Evolutionary conservation across 2,329 filamentous ascomycete species (phyloP).

Genomic region (Penicillium sp.): DNA sequence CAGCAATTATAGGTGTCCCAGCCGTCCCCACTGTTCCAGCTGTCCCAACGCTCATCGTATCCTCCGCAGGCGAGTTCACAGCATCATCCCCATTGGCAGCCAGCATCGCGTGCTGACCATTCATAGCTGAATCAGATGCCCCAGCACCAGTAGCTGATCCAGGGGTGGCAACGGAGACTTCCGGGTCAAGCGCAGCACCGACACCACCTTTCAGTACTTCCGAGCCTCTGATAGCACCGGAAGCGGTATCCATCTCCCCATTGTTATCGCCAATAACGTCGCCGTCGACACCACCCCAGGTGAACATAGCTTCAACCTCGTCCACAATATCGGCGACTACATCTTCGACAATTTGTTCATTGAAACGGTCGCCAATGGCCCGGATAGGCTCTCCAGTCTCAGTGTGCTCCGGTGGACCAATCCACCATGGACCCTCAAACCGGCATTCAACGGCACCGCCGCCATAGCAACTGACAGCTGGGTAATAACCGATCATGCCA

Average conservation of each 20-base stretch:
- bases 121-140: slow-evolving; percentile 21
- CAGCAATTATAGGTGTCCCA: slow-evolving; percentile 22
- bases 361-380: slow-evolving; percentile 75
- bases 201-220: slow-evolving; percentile 35
- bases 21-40: slow-evolving; percentile 23
- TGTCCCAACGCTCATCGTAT: slow-evolving; percentile 24
- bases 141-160: slow-evolving; percentile 5
- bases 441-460: slow-evolving; percentile 91
- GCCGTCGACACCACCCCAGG: slow-evolving; percentile 54
- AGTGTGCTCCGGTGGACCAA: slow-evolving; percentile 63
- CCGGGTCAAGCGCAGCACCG: slow-evolving; percentile 31
- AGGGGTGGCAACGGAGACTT: slow-evolving; percentile 16
- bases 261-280: slow-evolving; percentile 32
- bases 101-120: slow-evolving; percentile 22
- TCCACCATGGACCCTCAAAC: slow-evolving; percentile 93
- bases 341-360: slow-evolving; percentile 93
- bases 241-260: slow-evolving; percentile 25
- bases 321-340: slow-evolving; percentile 90
- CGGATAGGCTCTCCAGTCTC: slow-evolving; percentile 50
- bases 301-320: slow-evolving; percentile 74
- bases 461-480: slow-evolving; percentile 86
- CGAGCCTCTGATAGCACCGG: slow-evolving; percentile 31
- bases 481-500: slow-evolving; percentile 93
- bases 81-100: slow-evolving; percentile 12
- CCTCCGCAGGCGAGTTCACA: slow-evolving; percentile 20